Evolutionary conservation across 148 eudicot genomes (phyloP).

Genomic region (Chenopodium suecicum): DNA sequence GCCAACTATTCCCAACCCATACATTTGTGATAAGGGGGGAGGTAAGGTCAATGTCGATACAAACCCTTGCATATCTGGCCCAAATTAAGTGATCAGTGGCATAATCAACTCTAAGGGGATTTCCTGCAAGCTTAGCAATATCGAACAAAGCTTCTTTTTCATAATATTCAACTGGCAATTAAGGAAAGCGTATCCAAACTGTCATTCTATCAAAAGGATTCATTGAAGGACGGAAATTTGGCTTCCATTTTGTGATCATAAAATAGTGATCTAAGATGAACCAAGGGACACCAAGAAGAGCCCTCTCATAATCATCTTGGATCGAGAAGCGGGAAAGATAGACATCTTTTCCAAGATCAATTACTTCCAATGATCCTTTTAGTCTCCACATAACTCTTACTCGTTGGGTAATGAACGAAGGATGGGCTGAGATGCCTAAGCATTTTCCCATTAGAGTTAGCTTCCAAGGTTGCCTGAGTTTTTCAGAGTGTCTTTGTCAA

Average conservation of each 20-base stretch:
- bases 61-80: not conserved
- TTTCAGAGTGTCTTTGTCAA: not conserved
- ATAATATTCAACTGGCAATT: not conserved
- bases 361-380: not conserved
- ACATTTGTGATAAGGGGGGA: fast-evolving
- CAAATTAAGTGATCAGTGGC: not conserved
- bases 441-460: not conserved
- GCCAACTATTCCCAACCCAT: not conserved
- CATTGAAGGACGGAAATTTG: not conserved
- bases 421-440: not conserved
- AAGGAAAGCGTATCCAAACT: not conserved
- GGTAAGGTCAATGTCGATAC: not conserved
- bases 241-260: not conserved
- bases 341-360: not conserved
- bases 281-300: not conserved
- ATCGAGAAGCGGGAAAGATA: not conserved
- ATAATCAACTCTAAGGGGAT: not conserved
- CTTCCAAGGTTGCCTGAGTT: not conserved
- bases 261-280: not conserved
- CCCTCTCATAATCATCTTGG: not conserved
- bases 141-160: not conserved
- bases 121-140: not conserved
- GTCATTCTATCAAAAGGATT: not conserved
- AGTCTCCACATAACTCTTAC: not conserved
- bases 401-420: not conserved